These are phyloP conservation scores for Salix suchowensis DNA, from an alignment of 345 rosid species.

Conservation along the genomic window DNA sequence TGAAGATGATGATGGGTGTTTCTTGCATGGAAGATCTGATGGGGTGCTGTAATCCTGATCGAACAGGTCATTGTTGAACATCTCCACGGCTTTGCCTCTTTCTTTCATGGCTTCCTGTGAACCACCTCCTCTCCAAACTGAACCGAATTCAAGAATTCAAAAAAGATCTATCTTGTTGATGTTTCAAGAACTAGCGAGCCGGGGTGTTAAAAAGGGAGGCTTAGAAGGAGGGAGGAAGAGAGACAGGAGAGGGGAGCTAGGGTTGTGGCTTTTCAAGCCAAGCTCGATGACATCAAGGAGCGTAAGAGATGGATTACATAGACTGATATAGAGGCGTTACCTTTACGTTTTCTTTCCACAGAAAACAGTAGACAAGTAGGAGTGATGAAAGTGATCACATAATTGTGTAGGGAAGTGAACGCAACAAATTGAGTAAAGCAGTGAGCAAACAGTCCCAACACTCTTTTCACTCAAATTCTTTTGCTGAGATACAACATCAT, in stretches of 20 bases:
- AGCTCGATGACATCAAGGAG: not conserved
- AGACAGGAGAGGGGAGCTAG: not conserved
- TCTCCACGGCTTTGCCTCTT: slow-evolving; percentile 75
- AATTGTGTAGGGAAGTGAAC: slow-evolving; percentile 44
- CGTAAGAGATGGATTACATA: not conserved
- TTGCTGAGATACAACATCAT: not conserved
- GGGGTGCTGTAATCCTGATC: slow-evolving; percentile 33
- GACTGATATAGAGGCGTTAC: slow-evolving; percentile 45
- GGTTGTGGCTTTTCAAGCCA: not conserved
- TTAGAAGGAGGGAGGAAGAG: not conserved
- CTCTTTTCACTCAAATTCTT: not conserved
- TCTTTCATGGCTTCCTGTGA: slow-evolving; percentile 54
- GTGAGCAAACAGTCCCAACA: slow-evolving; percentile 6
- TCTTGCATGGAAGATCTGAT: slow-evolving; percentile 68
- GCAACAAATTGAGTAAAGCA: slow-evolving; percentile 32
- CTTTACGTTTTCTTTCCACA: slow-evolving; percentile 60
- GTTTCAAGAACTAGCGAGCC: not conserved
- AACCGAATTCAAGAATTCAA: not conserved
- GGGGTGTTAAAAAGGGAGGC: not conserved
- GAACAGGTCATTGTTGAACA: slow-evolving; percentile 31
- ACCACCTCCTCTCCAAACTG: not conserved
- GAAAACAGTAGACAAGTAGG: slow-evolving; percentile 3
- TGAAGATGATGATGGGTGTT: slow-evolving; percentile 68
- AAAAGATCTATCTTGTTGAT: not conserved
- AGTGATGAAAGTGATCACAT: slow-evolving; percentile 41